Conservation (phyloP, 2,329 filamentous ascomycete genomes). For the Mycosphaerella sp. region DNA sequence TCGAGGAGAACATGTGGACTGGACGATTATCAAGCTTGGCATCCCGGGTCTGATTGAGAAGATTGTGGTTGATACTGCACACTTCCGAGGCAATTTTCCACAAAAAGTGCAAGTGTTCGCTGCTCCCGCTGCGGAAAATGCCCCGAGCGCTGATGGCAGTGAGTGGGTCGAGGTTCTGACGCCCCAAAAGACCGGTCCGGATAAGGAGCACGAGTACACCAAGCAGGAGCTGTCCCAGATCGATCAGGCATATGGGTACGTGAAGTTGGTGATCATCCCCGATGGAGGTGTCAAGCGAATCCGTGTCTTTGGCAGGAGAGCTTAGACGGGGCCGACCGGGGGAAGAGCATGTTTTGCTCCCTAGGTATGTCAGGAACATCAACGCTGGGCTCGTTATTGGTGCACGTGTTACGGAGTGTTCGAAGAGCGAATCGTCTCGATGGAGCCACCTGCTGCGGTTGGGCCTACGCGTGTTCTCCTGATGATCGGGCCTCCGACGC, state of each 20-base stretch:
- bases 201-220: constrained; percentile 62
- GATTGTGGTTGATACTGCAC: constrained; percentile 71
- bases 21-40: constrained; percentile 71
- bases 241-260: constrained; percentile 62
- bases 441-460: too few relatives aligned
- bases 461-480: too few relatives aligned
- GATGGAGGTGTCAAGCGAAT: constrained; percentile 90
- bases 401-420: too few relatives aligned
- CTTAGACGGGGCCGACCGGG: background rate
- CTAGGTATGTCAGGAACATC: too few relatives aligned
- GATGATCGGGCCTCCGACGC: too few relatives aligned
- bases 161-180: constrained; percentile 61
- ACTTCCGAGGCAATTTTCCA: constrained; percentile 78
- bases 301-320: constrained; percentile 60
- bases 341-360: too few relatives aligned
- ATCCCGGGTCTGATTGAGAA: constrained; percentile 58
- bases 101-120: constrained; percentile 62
- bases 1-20: constrained; percentile 67
- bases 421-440: too few relatives aligned
- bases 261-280: constrained; percentile 87
- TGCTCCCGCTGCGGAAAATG: constrained; percentile 50
- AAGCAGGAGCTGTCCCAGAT: constrained; percentile 38
- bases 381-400: too few relatives aligned
- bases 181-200: constrained; percentile 63
- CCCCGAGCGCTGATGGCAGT: constrained; percentile 50